phyloP scores from a whole-genome alignment of 1,284 basidiomycete genomes.

The Testicularia cyperi region DNA sequence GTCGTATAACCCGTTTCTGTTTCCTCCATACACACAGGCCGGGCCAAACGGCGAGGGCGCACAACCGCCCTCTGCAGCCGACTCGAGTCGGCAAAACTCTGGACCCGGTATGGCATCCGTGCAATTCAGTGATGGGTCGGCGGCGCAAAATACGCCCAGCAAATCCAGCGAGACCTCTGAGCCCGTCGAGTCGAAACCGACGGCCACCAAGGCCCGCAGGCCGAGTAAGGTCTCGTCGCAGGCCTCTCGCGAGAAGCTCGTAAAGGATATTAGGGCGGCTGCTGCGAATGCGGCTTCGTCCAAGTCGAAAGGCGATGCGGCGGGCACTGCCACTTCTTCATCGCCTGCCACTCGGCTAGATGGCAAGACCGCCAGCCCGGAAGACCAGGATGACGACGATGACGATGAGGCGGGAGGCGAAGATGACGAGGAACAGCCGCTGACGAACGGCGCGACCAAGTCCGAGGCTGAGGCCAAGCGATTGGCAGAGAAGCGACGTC shows the following conservation, averaged over 20 bases:
- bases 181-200: constrained; percentile 5
- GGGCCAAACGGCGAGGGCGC: not conserved
- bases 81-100: no score
- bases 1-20: constrained; percentile 37
- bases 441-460: constrained; percentile 7
- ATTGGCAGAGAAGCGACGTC: constrained; percentile 70
- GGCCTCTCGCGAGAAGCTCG: constrained; percentile 6
- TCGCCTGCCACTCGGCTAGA: no score
- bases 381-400: constrained; percentile 24
- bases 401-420: constrained; percentile 32
- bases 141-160: not conserved
- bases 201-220: constrained; percentile 10
- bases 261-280: constrained; percentile 16
- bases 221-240: constrained; percentile 21
- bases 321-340: not conserved
- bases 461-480: constrained; percentile 39
- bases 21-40: constrained; percentile 29
- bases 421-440: constrained; percentile 21
- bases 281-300: constrained; percentile 6
- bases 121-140: not conserved
- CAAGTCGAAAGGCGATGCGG: not conserved
- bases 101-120: no score
- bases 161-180: constrained; percentile 22
- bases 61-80: no score
- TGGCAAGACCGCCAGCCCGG: constrained; percentile 12